Evolutionary conservation across 2,329 filamentous ascomycete genomes (phyloP).

Genomic region (Chaetomium sp.): DNA sequence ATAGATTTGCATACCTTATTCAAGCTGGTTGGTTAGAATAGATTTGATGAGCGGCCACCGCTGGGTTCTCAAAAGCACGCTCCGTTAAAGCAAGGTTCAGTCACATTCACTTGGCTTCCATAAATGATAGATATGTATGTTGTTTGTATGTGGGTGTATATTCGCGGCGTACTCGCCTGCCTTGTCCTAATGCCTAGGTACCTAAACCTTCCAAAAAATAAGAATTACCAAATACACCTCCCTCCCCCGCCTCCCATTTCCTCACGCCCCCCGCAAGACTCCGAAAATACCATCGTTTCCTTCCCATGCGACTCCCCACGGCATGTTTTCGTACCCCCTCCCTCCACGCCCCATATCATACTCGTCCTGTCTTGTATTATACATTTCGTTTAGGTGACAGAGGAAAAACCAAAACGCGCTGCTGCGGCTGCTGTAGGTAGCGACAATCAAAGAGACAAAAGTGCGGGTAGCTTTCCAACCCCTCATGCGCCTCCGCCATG

Average conservation of each 20-base stretch:
- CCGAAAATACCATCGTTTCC: constrained; percentile 1
- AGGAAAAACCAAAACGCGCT: constrained; percentile 22
- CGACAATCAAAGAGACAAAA: background rate
- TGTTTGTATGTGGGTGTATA: background rate
- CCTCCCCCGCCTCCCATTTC: background rate
- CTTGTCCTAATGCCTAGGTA: background rate
- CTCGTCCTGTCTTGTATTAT: constrained; percentile 31
- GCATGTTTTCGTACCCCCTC: constrained; percentile 6
- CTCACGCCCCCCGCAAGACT: background rate
- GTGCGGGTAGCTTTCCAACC: background rate
- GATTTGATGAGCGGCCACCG: background rate
- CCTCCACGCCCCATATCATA: background rate
- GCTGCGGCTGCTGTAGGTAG: background rate
- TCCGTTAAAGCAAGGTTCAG: background rate
- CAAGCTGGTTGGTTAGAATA: background rate
- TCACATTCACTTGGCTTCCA: background rate
- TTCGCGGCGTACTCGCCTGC: background rate
- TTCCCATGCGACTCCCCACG: constrained; percentile 2
- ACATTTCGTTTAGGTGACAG: constrained; percentile 41
- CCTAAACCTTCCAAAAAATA: background rate
- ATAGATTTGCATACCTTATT: background rate
- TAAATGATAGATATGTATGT: background rate
- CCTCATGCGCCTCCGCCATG: constrained; percentile 7
- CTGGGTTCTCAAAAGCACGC: background rate
- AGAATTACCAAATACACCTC: constrained; percentile 14